Base-by-base conservation (phyloP, 192 early-diverging fungal genomes). In the Backusella tuberculispora region DNA sequence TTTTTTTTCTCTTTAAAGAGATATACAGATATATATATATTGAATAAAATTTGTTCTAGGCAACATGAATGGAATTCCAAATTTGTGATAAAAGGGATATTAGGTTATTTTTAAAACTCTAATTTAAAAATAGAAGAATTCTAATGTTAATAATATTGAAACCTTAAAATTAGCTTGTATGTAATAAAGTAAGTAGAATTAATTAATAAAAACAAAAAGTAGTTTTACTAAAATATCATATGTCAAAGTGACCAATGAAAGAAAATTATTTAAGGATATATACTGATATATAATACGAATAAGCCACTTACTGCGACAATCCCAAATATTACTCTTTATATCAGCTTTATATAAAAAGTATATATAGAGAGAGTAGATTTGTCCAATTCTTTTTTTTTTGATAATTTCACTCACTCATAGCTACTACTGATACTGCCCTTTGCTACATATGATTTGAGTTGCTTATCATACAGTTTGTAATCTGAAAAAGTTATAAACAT, bases 41-140 rank as follows among this genome's bases (percentile, higher is more conserved):
- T 14, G n/a, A 50, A 50, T 19, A 19, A 50, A 50, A 19, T 12
- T 26, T 24, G 53, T 60, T 60, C 53, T 26, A 60, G 53, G 26
- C 50, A 53, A 19, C 9, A 53, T 53, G n/a, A n/a, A 53, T 19
- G 10, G 0, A 5, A 24, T 26, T 60, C 21, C 53, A 9, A 60
- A 24, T 60, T 12, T 60, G 21, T 60, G 53, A 60, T 60, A 24
- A 60, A 24, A 24, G 50, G 50, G 50, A 53, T 19, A 17, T 53
- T 7, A 53, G 50, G 21, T 19, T 53, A 53, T 53, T 53, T 53
- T 53, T 53, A 53, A 56, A 56, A 56, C 50, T 56, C 17, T 56
- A 56, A 56, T 60, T 60, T 60, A 60, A 60, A 60, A 60, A 29
- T 60, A 60, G 53, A 60, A 24, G 50, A 19, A 60, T 34, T 34